A percentile compares a stretch with the other conserved stretches of the same genome.
Conservation (phyloP, 108 stramenopile genomes). For the Cylindrotheca closterium region DNA sequence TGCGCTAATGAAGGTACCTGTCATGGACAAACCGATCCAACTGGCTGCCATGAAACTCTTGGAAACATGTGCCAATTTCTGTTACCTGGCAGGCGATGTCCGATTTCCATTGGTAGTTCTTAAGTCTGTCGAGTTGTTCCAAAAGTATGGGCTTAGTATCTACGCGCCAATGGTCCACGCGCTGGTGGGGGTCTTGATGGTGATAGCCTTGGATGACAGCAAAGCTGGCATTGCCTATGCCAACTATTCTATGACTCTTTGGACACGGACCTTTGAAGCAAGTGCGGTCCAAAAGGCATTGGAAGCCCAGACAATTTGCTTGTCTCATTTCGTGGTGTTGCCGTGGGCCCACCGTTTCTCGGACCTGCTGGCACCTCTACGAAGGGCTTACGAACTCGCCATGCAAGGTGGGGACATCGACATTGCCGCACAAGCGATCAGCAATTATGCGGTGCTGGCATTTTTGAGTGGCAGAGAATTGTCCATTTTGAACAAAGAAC, state of each 20-base stretch:
- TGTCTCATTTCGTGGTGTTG: not conserved
- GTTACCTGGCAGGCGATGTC: not conserved
- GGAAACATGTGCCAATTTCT: not conserved
- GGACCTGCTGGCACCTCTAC: not conserved
- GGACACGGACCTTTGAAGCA: not conserved
- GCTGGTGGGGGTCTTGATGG: not conserved
- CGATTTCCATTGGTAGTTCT: not conserved
- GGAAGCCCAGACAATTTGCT: not conserved
- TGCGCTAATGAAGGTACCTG: not conserved
- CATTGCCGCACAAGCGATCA: not conserved
- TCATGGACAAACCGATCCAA: not conserved
- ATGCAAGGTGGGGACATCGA: not conserved
- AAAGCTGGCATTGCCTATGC: not conserved
- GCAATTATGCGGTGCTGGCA: not conserved
- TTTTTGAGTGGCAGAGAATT: not conserved
- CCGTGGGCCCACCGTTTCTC: not conserved
- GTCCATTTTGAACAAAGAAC: not conserved
- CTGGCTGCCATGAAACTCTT: not conserved
- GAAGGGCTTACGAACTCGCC: not conserved
- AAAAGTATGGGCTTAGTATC: not conserved
- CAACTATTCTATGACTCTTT: not conserved
- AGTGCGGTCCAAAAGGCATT: not conserved
- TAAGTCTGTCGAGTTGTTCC: not conserved
- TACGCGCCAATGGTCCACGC: not conserved
- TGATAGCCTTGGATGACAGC: not conserved